Evolutionary conservation across 1,284 basidiomycete genomes (phyloP).

Genomic region (Mrakiaceae sp.): DNA sequence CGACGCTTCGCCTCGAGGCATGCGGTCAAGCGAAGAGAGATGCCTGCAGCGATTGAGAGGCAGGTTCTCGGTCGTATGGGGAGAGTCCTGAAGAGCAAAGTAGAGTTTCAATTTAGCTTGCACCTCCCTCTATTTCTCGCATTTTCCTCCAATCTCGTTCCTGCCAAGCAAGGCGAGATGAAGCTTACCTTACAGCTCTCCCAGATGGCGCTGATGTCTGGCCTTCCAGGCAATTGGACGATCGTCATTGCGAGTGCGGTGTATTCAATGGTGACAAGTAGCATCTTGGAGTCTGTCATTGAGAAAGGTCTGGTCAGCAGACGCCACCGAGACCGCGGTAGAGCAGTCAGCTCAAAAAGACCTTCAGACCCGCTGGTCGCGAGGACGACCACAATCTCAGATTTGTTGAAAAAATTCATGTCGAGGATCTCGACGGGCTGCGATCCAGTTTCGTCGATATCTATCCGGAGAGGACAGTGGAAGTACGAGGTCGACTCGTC

Average conservation of each 20-base stretch:
- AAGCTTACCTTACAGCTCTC: no score
- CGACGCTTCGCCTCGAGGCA: background rate
- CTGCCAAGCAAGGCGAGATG: no score
- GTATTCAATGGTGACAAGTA: background rate
- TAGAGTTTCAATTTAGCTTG: no score
- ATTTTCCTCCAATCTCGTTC: no score
- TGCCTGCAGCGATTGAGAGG: background rate
- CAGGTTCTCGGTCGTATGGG: background rate
- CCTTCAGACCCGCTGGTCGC: conserved; percentile 1
- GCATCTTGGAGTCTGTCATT: background rate
- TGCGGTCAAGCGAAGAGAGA: conserved; percentile 3
- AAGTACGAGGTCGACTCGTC: background rate
- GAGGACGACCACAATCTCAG: conserved; percentile 3
- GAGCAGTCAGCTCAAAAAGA: background rate
- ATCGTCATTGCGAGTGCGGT: background rate
- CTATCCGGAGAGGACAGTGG: background rate
- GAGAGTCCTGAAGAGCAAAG: background rate
- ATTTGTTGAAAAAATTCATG: conserved; percentile 9
- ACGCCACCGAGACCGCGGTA: no score
- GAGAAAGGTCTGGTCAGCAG: background rate
- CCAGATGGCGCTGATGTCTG: no score
- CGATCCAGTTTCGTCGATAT: background rate
- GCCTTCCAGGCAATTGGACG: no score
- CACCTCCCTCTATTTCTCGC: no score
- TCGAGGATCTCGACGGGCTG: background rate